These are phyloP conservation scores for Apiospora koreana DNA, from an alignment of 2,329 filamentous ascomycete genomes.

Conservation along the genomic window DNA sequence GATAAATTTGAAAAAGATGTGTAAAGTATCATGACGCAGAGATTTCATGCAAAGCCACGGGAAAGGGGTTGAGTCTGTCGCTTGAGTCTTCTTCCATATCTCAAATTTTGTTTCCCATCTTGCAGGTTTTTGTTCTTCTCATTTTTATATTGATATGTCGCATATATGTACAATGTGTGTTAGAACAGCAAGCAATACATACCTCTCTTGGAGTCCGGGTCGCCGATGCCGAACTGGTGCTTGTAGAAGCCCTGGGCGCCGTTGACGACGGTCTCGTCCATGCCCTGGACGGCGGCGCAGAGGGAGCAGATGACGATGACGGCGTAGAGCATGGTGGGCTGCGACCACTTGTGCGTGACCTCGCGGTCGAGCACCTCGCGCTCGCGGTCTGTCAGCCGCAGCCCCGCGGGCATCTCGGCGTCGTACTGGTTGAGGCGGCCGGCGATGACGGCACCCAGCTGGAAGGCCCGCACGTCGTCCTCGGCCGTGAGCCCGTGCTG, in stretches of 20 bases:
- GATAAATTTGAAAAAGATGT: background rate
- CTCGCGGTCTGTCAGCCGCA: constrained; percentile 56
- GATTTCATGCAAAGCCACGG: background rate
- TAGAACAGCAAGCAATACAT: background rate
- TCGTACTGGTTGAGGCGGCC: constrained; percentile 52
- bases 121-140: background rate
- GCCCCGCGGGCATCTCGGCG: constrained; percentile 36
- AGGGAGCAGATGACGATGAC: constrained; percentile 54
- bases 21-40: background rate
- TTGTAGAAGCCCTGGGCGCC: constrained; percentile 69
- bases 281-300: constrained; percentile 67
- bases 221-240: constrained; percentile 59
- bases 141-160: background rate
- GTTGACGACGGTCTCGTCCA: constrained; percentile 72
- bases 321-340: constrained; percentile 65
- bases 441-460: constrained; percentile 60
- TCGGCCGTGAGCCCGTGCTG: constrained; percentile 55
- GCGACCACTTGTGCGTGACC: constrained; percentile 67
- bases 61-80: background rate
- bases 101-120: background rate
- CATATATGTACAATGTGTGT: background rate
- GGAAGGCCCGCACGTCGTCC: constrained; percentile 59
- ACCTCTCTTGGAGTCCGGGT: constrained; percentile 42
- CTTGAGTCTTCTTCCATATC: background rate
- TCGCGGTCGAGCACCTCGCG: constrained; percentile 59